These are phyloP conservation scores for Hyphopichia fennica DNA, from an alignment of 1,139 yeast genomes.

Conservation along the genomic window DNA sequence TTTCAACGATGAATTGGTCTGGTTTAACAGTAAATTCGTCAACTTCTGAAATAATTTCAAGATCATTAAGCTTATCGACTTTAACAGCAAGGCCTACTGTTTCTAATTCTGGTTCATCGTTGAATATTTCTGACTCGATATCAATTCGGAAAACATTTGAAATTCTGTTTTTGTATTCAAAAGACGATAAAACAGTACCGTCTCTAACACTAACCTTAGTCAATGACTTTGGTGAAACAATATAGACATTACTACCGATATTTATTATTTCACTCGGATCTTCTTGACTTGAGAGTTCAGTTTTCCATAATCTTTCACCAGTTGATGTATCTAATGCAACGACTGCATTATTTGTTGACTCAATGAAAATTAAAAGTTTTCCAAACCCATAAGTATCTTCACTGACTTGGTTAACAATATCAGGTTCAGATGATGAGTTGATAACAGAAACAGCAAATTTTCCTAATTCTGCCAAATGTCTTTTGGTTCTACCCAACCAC, in stretches of 20 bases:
- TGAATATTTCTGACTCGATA: conserved; percentile 7
- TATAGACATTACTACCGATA: conserved; percentile 18
- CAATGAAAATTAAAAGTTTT: conserved; percentile 32
- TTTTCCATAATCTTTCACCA: conserved; percentile 30
- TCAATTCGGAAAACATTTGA: conserved; percentile 10
- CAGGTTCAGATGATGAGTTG: conserved; percentile 6
- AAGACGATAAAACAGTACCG: conserved; percentile 17
- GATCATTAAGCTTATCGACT: background rate
- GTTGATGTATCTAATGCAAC: conserved; percentile 33
- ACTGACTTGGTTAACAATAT: conserved; percentile 3
- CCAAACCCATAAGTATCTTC: conserved; percentile 34
- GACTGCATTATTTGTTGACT: conserved; percentile 18
- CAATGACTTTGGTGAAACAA: conserved; percentile 19
- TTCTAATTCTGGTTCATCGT: conserved; percentile 6
- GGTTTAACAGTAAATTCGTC: background rate
- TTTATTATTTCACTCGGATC: conserved; percentile 18
- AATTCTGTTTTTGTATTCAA: background rate
- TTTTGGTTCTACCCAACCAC: conserved; percentile 30
- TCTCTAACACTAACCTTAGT: conserved; percentile 22
- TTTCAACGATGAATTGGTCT: conserved; percentile 17
- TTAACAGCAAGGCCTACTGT: conserved; percentile 5
- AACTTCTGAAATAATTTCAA: conserved; percentile 2
- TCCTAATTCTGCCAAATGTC: conserved; percentile 41
- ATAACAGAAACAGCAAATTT: conserved; percentile 17
- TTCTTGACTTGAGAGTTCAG: conserved; percentile 8